phyloP scores from a whole-genome alignment of 2,329 filamentous ascomycete species.

The Cladophialophora yegresii region DNA sequence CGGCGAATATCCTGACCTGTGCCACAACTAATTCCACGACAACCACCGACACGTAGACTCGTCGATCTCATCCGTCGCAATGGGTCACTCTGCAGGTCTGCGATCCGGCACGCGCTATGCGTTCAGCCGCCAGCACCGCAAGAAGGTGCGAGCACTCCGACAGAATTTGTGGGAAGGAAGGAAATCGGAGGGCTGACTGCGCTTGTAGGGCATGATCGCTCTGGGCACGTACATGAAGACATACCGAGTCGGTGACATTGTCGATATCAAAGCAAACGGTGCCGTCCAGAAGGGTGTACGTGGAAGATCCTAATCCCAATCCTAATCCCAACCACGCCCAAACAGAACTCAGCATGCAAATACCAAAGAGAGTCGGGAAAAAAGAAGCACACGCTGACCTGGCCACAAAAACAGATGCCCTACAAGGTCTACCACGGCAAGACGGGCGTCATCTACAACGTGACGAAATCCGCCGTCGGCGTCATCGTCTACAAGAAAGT shows the following conservation, averaged over 20 bases:
- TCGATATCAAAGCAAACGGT: slow-evolving; percentile 98
- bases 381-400: slow-evolving; percentile 24
- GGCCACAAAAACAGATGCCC: slow-evolving; percentile 70
- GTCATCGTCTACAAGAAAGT: slow-evolving; percentile 99
- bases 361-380: neutral
- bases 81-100: slow-evolving; percentile 87
- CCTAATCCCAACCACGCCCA: neutral
- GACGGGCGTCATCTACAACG: slow-evolving; percentile 98
- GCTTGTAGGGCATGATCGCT: slow-evolving; percentile 70
- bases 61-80: slow-evolving; percentile 42
- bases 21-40: slow-evolving; percentile 44
- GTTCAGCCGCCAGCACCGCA: slow-evolving; percentile 90
- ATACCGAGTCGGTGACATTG: slow-evolving; percentile 88
- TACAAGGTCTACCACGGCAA: slow-evolving; percentile 99
- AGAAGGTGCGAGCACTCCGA: slow-evolving; percentile 57
- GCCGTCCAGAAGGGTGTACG: slow-evolving; percentile 85
- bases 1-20: slow-evolving; percentile 17
- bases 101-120: slow-evolving; percentile 80
- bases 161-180: slow-evolving; percentile 1
- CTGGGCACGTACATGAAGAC: slow-evolving; percentile 84
- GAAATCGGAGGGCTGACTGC: slow-evolving; percentile 10
- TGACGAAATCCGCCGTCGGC: slow-evolving; percentile 95
- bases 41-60: slow-evolving; percentile 58
- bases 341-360: neutral
- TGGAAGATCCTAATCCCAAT: slow-evolving; percentile 34